A percentile compares a stretch with the other conserved stretches of the same genome.
These are phyloP conservation scores for Pyrus communis DNA, from an alignment of 306 rosid species.

Conservation along the genomic window DNA sequence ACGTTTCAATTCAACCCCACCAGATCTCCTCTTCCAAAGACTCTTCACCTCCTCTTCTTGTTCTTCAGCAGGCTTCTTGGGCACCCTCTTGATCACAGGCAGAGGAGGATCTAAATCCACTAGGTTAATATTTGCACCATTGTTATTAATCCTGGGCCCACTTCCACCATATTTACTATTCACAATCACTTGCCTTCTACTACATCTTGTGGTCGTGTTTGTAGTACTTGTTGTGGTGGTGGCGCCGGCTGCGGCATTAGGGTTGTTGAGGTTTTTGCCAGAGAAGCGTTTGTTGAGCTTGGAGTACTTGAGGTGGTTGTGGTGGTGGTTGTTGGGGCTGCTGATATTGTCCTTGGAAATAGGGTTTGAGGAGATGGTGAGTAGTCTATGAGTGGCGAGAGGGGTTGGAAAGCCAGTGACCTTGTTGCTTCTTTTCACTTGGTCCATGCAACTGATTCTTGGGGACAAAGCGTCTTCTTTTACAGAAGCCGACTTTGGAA, in stretches of 20 bases:
- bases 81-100: conserved; percentile 29
- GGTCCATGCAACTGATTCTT: conserved; percentile 87
- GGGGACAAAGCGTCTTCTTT: conserved; percentile 63
- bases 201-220: not conserved
- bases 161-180: not conserved
- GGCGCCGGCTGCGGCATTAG: not conserved
- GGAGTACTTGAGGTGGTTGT: conserved; percentile 30
- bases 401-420: conserved; percentile 50
- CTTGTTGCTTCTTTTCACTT: conserved; percentile 79
- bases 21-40: conserved; percentile 81
- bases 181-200: conserved; percentile 14
- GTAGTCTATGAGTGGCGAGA: conserved; percentile 19
- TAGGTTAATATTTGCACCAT: not conserved
- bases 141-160: conserved; percentile 4
- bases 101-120: conserved; percentile 38
- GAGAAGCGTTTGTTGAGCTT: conserved; percentile 77
- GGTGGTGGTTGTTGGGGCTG: conserved; percentile 17
- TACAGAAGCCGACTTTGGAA: conserved; percentile 27
- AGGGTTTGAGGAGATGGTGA: not conserved
- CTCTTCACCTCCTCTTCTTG: conserved; percentile 21
- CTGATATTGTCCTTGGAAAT: not conserved
- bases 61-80: conserved; percentile 9
- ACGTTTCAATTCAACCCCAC: conserved; percentile 35
- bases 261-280: conserved; percentile 25
- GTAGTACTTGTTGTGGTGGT: conserved; percentile 7